phyloP scores from a whole-genome alignment of 495 filamentous ascomycete species.

The Penicillium flavigenum region DNA sequence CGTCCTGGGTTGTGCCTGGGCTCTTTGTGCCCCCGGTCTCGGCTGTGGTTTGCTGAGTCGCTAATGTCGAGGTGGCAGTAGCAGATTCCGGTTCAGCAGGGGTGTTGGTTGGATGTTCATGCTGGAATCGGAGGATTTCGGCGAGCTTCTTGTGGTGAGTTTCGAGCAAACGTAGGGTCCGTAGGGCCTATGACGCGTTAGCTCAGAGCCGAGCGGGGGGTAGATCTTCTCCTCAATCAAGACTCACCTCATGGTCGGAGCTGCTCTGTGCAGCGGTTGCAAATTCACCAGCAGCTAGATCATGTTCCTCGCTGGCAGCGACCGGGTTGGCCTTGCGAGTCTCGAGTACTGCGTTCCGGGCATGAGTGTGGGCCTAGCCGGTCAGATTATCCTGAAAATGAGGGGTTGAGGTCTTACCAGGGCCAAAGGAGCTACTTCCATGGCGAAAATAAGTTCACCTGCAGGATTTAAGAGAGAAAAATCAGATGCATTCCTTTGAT shows the following conservation, averaged over 20 bases:
- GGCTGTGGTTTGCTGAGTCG: slow-evolving; percentile 20
- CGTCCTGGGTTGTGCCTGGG: slow-evolving; percentile 29
- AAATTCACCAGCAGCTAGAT: slow-evolving; percentile 86
- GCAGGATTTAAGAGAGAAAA: not conserved
- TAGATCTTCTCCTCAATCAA: not conserved
- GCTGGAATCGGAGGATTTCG: slow-evolving; percentile 69
- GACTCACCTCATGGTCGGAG: slow-evolving; percentile 66
- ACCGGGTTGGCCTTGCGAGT: slow-evolving; percentile 73
- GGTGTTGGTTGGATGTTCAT: slow-evolving; percentile 52
- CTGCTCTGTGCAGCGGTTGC: slow-evolving; percentile 74
- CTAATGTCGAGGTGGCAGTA: slow-evolving; percentile 13
- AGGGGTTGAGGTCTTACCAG: slow-evolving; percentile 40
- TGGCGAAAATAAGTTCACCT: slow-evolving; percentile 25
- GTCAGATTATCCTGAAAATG: slow-evolving; percentile 21
- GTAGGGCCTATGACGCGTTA: slow-evolving; percentile 54
- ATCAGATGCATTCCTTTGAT: slow-evolving; percentile 10
- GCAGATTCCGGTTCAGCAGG: slow-evolving; percentile 12
- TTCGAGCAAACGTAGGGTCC: slow-evolving; percentile 81
- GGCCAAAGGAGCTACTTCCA: slow-evolving; percentile 63
- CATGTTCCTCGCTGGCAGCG: slow-evolving; percentile 81
- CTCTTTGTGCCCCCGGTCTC: slow-evolving; percentile 30
- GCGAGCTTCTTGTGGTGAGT: slow-evolving; percentile 80
- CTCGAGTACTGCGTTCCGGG: slow-evolving; percentile 73
- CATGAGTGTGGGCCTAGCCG: slow-evolving; percentile 81
- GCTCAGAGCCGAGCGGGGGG: not conserved